Evolutionary conservation across 805 yeast species (phyloP), one percentile per base, ranked within the genome.

Genomic region (Yamadazyma philogaea): DNA sequence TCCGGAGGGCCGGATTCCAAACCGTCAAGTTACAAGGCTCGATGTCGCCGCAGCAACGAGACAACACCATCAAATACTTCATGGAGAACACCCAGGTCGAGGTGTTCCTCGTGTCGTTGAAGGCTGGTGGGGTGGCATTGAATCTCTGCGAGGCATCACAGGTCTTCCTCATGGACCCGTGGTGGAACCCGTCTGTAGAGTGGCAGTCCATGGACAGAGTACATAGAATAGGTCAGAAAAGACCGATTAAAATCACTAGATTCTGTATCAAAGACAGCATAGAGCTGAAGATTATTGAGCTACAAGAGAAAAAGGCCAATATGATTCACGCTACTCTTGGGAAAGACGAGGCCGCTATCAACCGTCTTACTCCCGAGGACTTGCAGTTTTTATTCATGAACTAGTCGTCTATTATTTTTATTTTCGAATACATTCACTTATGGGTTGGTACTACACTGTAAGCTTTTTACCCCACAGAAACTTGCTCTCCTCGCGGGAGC

Each of bases 141-240:
- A 93, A 93, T 60, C 72, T 93, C 50, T 91, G 96, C 57, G 99
- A 95, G 56, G 98, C 99, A 0, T 89, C 95, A 2, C 98, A 91
- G 56, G 98, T 93, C 36, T 93, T 93, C 53, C 74, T 93, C 34
- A 72, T 93, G 72, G 99, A 93, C 56, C 98, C 98, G 27, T 93
- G 99, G 99, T 93, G 99, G 98, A 95, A 93, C 60, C 98, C 98
- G 1, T 85, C 95, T 52, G 93, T 91, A 6, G 99, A 93, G 61
- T 93, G 97, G 89, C 99, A 93, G 62, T 84, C 95, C 39, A 96
- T 96, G 64, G 99, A 93, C 63, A 81, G 99, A 67, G 97, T 93
- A 17, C 98, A 93, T 64, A 80, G 99, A 66, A 93, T 93, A 49
- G 97, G 98, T 5, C 99, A 93, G 61, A 86, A 78, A 54, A 68